These are phyloP conservation scores for Backusella westeae DNA, from an alignment of 192 early-diverging fungal genomes.

Conservation along the genomic window DNA sequence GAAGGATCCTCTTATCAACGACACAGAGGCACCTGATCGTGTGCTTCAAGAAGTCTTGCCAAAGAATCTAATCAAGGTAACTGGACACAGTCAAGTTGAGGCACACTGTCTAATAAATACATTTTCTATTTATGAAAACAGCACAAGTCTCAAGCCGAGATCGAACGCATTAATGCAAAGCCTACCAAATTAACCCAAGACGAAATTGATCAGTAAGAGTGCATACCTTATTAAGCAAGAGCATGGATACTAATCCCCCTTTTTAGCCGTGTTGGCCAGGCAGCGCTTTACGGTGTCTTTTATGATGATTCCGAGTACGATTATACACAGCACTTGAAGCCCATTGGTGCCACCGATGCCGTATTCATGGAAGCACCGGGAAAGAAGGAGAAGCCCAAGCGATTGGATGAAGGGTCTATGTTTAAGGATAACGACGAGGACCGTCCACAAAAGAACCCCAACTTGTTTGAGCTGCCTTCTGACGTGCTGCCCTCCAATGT, in stretches of 20 bases:
- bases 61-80: constrained; percentile 54
- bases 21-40: constrained; percentile 69
- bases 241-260: too few relatives aligned
- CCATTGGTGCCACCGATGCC: constrained; percentile 76
- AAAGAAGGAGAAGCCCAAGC: constrained; percentile 52
- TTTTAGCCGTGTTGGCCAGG: constrained; percentile 56
- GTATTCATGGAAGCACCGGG: constrained; percentile 74
- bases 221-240: neutral
- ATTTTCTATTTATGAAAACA: neutral
- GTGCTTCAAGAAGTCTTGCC: constrained; percentile 82
- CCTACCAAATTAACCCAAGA: constrained; percentile 33
- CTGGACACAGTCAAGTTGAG: neutral
- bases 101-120: too few relatives aligned
- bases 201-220: constrained; percentile 30
- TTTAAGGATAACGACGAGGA: constrained; percentile 31
- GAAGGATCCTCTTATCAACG: constrained; percentile 86
- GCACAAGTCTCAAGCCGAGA: constrained; percentile 29
- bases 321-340: constrained; percentile 89
- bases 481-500: constrained; percentile 74
- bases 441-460: constrained; percentile 28
- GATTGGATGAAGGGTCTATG: constrained; percentile 23
- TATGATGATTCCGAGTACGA: constrained; percentile 92
- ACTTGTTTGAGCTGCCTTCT: constrained; percentile 57
- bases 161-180: constrained; percentile 9
- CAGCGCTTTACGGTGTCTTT: constrained; percentile 88